A percentile compares a stretch with the other conserved stretches of the same genome.
Evolutionary conservation across 176 grass and related monocot genomes (phyloP).

Genomic region (Leersia perrieri): DNA sequence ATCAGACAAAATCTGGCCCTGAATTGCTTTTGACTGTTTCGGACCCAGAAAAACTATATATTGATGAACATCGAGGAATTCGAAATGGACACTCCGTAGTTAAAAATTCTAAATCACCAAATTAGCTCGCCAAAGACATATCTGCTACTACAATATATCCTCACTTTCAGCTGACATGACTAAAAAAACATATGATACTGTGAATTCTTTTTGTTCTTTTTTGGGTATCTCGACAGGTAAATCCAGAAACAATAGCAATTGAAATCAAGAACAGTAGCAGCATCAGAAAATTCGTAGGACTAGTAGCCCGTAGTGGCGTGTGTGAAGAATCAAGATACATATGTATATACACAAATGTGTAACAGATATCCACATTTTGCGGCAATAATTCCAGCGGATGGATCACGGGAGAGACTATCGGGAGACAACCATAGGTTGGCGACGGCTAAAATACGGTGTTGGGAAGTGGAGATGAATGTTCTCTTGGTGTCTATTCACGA

Average conservation of each 20-base stretch:
- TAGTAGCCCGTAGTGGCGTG: background rate
- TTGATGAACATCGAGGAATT: background rate
- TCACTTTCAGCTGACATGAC: background rate
- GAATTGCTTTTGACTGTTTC: conserved; percentile 7
- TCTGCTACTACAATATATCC: too few species aligned
- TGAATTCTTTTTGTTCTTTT: too few species aligned
- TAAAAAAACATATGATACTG: background rate
- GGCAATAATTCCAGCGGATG: conserved; percentile 22
- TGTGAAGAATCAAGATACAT: background rate
- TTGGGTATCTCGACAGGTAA: background rate
- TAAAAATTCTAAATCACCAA: background rate
- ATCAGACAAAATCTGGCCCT: conserved; percentile 22
- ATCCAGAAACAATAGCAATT: background rate
- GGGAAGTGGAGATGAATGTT: conserved; percentile 29
- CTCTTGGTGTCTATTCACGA: conserved; percentile 18
- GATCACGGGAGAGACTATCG: conserved; percentile 31
- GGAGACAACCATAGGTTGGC: conserved; percentile 24
- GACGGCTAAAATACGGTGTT: conserved; percentile 28
- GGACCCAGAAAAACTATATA: background rate
- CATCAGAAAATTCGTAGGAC: background rate
- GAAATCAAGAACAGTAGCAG: background rate
- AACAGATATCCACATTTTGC: conserved; percentile 27
- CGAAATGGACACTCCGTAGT: background rate
- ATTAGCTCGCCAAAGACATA: background rate
- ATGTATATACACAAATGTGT: background rate